Base-by-base conservation (phyloP, 164 flowering plant genomes). In the Pachysandra terminalis region DNA sequence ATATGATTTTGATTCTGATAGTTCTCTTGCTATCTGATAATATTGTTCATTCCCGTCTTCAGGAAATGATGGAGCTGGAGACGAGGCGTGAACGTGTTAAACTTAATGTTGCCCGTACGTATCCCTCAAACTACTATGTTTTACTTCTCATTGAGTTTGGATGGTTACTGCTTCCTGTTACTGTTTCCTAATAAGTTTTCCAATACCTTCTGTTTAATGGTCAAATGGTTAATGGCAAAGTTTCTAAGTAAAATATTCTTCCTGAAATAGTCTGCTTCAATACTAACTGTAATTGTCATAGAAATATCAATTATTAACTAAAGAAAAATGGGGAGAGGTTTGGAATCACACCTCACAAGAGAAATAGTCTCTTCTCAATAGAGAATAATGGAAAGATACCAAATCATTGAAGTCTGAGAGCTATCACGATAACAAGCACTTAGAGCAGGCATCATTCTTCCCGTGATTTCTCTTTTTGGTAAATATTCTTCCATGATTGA, bases 11-110 rank as follows among this genome's bases (percentile, higher is more conserved):
- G n/a, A n/a, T n/a, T n/a, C n/a, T n/a, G n/a, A 40, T 21, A 9
- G 41, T 12, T 58, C 40, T 53, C 25, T 55, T 62, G 41, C 15
- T 49, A 37, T 63, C 26, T 60, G 4, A 67, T 40, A 53, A 65
- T 63, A 3, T 32, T 37, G n/a, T 51, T 68, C 22, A 22, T 68
- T 41, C 24, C 63, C 21, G n/a, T 66, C 54, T 77, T 68, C 81
- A 95, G 98, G 99, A 95, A 85, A 79, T 90, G 83, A 78, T 77
- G 65, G 89, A 87, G 56, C 73, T 92, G 69, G 98, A 92, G 79
- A 84, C 88, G 27, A 90, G 85, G 81, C 91, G 99, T 68, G 97
- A 92, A 77, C 88, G 75, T 63, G 85, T 89, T 57, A 84, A 64
- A 77, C 87, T 78, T 45, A 92, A 90, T 83, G 89, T 90, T 83